Evolutionary conservation across 805 yeast species (phyloP), one percentile per base, ranked within the genome.

Genomic region (Ogataea trehalophila): DNA sequence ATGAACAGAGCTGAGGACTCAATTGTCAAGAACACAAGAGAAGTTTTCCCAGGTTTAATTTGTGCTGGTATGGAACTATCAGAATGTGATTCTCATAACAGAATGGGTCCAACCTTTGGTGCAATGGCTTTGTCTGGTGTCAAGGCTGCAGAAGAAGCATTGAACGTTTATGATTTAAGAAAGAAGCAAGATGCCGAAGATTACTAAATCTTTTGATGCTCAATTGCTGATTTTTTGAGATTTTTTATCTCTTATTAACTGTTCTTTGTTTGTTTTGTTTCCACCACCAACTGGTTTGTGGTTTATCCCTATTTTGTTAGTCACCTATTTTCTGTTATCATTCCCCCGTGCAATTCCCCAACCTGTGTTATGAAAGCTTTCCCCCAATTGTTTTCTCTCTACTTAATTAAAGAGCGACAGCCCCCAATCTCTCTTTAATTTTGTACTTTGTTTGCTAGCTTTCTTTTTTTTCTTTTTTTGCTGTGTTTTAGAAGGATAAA

Each of bases 51-150:
- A 16, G 87, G 87, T 31, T 71, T 81, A 50, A 63, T 73, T 48
- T 82, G 80, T 50, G 83, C 85, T 43, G 91, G 92, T 58, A 85
- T 85, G 92, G 91, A 85, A 68, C 74, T 83, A 54, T 81, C 87
- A 33, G 90, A 85, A 63, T 78, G 84, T 46, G 87, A 83, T 59
- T 90, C 90, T 23, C 77, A 80, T 56, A 82, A 83, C 75, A 78
- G 92, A 69, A 85, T 85, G 90, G 91, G 91, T 26, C 91, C 92
- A 43, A 84, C 90, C 37, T 85, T 85, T 56, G 90, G 89, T 50
- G 90, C 90, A 41, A 85, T 85, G 91, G 84, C 80, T 33, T 76
- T 83, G 48, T 79, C 86, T 26, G 92, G 92, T 58, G 83, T 84
- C 56, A 83, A 83, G 68, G 90, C 91, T 39, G 91, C 90, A 22